Evolutionary conservation across 148 eudicot species (phyloP).

Genomic region (Rhododendron molle): DNA sequence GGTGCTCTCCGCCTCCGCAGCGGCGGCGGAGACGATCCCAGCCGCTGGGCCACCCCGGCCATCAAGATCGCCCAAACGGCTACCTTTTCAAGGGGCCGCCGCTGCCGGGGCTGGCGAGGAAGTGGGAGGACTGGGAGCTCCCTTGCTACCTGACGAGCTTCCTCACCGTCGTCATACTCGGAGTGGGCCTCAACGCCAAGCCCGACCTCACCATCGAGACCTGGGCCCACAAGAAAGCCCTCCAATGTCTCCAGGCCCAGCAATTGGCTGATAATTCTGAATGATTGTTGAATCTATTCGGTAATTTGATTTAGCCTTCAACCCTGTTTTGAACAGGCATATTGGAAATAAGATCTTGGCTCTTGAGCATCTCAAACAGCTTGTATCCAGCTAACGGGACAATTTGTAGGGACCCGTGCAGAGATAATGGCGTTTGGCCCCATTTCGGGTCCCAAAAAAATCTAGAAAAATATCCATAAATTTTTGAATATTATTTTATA

Average conservation of each 20-base stretch:
- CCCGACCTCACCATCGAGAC: constrained; percentile 95
- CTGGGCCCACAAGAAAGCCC: constrained; percentile 95
- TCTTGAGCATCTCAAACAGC: neutral
- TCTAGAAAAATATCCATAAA: too few relatives aligned
- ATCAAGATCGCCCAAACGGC: constrained; percentile 92
- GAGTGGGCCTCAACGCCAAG: constrained; percentile 86
- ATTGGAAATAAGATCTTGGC: neutral
- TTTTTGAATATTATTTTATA: too few relatives aligned
- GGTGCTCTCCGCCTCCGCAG: constrained; percentile 47
- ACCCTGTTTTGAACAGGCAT: neutral
- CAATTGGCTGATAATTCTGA: constrained; percentile 2
- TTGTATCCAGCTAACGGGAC: too few relatives aligned
- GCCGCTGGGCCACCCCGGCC: constrained; percentile 82
- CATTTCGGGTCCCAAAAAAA: too few relatives aligned
- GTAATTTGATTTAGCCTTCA: neutral
- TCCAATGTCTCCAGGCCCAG: constrained; percentile 59
- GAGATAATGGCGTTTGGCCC: too few relatives aligned
- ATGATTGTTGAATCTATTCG: neutral
- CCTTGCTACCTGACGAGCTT: constrained; percentile 96
- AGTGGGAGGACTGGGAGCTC: constrained; percentile 98
- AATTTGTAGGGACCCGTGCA: too few relatives aligned
- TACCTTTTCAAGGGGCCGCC: constrained; percentile 78
- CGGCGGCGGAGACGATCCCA: constrained; percentile 34
- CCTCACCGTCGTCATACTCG: constrained; percentile 84
- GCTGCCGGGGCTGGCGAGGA: constrained; percentile 46